Conservation (phyloP, 2,329 filamentous ascomycete species). For the Fusarium mangiferae region DNA sequence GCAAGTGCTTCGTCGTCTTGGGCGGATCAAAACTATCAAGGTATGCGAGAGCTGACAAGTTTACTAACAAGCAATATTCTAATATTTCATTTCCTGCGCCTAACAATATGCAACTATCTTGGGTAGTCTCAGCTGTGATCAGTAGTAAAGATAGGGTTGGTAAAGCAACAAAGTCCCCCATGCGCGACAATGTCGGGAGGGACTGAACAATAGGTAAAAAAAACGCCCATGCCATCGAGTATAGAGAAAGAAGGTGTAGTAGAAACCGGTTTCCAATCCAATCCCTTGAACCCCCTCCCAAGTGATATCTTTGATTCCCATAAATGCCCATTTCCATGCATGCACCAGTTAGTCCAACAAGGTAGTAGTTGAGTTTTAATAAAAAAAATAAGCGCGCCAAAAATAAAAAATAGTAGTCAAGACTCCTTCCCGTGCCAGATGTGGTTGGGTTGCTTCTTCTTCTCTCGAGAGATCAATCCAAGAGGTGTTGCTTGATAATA, state of each 20-base stretch:
- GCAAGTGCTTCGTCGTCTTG: background rate
- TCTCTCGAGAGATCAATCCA: background rate
- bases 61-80: conserved; percentile 11
- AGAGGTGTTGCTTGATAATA: conserved; percentile 13
- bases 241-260: conserved; percentile 10
- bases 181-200: background rate
- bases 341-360: conserved; percentile 26
- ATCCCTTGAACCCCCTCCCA: conserved; percentile 8
- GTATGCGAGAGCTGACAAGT: background rate
- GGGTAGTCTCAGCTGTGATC: conserved; percentile 19
- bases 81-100: conserved; percentile 39
- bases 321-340: conserved; percentile 39
- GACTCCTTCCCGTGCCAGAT: conserved; percentile 20
- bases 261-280: conserved; percentile 1
- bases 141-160: conserved; percentile 7
- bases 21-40: background rate
- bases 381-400: conserved; percentile 26
- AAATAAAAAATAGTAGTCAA: conserved; percentile 13
- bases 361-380: background rate
- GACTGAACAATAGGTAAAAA: conserved; percentile 4
- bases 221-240: conserved; percentile 35
- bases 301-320: conserved; percentile 37
- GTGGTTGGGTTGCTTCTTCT: conserved; percentile 15
- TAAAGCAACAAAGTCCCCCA: background rate
- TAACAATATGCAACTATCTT: conserved; percentile 39